Base-by-base conservation (phyloP, 495 filamentous ascomycete species). In the Hyaloscypha finlandica region DNA sequence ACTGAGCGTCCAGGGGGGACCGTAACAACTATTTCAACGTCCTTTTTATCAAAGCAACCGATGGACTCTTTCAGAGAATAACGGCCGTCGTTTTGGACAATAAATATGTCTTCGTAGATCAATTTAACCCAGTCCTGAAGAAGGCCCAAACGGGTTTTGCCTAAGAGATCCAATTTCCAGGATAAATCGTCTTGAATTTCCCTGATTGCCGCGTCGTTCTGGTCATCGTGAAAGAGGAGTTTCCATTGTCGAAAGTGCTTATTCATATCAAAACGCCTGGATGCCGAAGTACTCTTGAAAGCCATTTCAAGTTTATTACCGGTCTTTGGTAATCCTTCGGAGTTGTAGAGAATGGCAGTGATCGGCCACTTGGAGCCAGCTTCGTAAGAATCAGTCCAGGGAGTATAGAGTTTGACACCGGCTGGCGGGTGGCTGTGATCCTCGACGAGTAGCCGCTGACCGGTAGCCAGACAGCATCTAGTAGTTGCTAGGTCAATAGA, bases 231-330 rank as follows among this genome's bases (percentile, higher is more conserved):
- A 11, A 61, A 48, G 5, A 61, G 59, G 22, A 61, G 42, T 37
- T 61, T 61, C 59, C 59, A 61, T 4, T 42, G 59, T 25, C 59
- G 59, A 48, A 61, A 22, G 31, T 32, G 56, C 42, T 48, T 48
- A 19, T 48, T 48, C 42, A 48, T 16, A 19, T 48, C 42, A 19
- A 48, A 37, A 12, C 12, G 8, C 16, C 42, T 48, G 16, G 42
- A 37, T 14, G 42, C 6, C 3, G 8, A 6, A 25, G 25, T 25
- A 12, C 42, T 48, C 42, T 19, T 48, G 42, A 48, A 48, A 19
- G 16, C 42, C 16, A 14, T 48, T 48, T 48, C 42, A 1, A 48
- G 42, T 6, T 48, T 12, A 19, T 30, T 30, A 6, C 54, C 54
- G 9, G 54, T 56, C 9, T 6, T 29, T 29, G 54, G 54, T 30